These are phyloP conservation scores for Cyphellophora europaea DNA, from an alignment of 2,329 filamentous ascomycete species.

Conservation along the genomic window DNA sequence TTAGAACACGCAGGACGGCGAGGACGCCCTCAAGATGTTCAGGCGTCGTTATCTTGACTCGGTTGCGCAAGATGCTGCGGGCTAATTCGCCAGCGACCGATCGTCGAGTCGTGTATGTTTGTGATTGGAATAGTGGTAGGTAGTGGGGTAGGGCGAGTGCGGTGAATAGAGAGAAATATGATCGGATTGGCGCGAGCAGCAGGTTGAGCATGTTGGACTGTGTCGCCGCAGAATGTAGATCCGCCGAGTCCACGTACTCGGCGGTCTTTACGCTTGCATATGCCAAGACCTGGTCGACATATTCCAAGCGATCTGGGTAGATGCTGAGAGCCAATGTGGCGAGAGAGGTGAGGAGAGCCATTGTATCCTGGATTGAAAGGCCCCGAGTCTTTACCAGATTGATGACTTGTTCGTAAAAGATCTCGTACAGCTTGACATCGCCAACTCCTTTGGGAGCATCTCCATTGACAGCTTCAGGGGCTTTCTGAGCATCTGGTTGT, in stretches of 20 bases:
- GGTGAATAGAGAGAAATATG: constrained; percentile 93
- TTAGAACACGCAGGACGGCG: constrained; percentile 79
- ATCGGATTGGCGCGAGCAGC: constrained; percentile 79
- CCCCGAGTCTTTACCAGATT: constrained; percentile 86
- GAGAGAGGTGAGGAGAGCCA: constrained; percentile 86
- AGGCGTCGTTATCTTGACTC: constrained; percentile 66
- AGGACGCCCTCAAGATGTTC: constrained; percentile 81
- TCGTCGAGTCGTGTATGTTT: constrained; percentile 84
- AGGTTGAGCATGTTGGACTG: constrained; percentile 85
- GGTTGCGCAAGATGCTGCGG: constrained; percentile 70
- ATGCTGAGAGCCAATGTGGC: constrained; percentile 91
- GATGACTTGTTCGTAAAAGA: constrained; percentile 94
- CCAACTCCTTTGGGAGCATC: constrained; percentile 30
- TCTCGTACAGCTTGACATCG: constrained; percentile 85
- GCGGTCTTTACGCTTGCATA: constrained; percentile 80
- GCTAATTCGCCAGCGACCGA: constrained; percentile 86
- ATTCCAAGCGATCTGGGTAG: constrained; percentile 72
- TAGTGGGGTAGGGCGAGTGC: constrained; percentile 87
- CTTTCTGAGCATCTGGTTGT: too few relatives aligned
- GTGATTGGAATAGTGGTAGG: constrained; percentile 77
- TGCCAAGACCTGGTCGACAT: constrained; percentile 85
- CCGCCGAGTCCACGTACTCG: constrained; percentile 88
- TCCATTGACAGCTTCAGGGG: constrained; percentile 23
- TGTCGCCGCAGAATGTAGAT: constrained; percentile 76
- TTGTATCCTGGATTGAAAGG: constrained; percentile 87